Evolutionary conservation across 2,329 filamentous ascomycete genomes (phyloP), one percentile per base, ranked within the genome.

Genomic region (Akanthomyces dipterigenus): DNA sequence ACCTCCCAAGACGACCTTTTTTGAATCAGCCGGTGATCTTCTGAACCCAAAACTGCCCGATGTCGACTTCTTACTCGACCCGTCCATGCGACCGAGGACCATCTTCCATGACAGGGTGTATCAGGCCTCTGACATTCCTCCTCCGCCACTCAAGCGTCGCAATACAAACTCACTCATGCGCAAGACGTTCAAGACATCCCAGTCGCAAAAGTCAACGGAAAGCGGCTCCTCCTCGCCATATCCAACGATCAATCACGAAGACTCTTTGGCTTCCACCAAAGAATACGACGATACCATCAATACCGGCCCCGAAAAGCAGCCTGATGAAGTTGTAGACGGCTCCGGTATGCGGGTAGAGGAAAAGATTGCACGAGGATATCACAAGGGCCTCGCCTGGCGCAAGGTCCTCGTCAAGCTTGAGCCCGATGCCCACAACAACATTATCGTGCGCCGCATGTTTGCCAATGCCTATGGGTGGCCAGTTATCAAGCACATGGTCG

Each of bases 81-180:
- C 95, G 8, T 82, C 87, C 1, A 88, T 85, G 55, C 88, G 95
- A 18, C 87, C 91, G 0, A 85, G 91, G 51, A 93, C 93, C 1
- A 99, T 99, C 63, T 98, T 98, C 74, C 95, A 99, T 73, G 95
- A 99, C 72, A 88, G 95, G 12, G 85, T 99, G 18, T 99, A 99
- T 71, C 91, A 96, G 68, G 93, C 95, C 0, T 84, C 88, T 48
- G 95, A 99, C 70, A 97, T 99, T 40, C 95, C 95, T 1, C 86
- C 88, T 0, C 90, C 92, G 9, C 88, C 90, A 0, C 75, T 86
- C 46, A 87, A 87, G 71, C 82, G 79, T 68, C 78, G 80, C 3
- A 68, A 74, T 1, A 73, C 78, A 1, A 68, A 75, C 0, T 70
- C 78, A 12, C 55, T 71, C 6, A 68, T 69, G 43, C 68, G 70